phyloP scores from a whole-genome alignment of 1,284 basidiomycete genomes.

The Porogramme epimiltina region DNA sequence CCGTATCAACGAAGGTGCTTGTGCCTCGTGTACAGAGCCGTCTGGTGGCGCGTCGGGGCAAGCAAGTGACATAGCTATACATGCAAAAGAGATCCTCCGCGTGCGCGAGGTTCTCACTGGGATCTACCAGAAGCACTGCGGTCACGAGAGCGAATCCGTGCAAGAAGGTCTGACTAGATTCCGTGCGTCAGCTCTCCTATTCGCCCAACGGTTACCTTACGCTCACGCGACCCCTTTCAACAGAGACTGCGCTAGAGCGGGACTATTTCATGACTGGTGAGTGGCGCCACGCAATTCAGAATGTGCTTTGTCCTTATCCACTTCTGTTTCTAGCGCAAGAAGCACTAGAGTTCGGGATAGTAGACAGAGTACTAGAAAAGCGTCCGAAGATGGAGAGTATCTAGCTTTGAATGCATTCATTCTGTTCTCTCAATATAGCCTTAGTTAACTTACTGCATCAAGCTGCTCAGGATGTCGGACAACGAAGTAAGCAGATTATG shows the following conservation, averaged over 20 bases:
- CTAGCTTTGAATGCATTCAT: constrained; percentile 7
- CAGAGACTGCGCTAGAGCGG: constrained; percentile 86
- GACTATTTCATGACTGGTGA: constrained; percentile 93
- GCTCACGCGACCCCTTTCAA: constrained; percentile 22
- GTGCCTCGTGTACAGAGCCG: constrained; percentile 61
- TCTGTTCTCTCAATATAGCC: too few species aligned
- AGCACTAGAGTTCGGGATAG: constrained; percentile 87
- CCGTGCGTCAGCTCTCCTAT: constrained; percentile 48
- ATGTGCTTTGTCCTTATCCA: neutral
- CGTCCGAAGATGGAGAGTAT: constrained; percentile 45
- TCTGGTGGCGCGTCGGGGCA: constrained; percentile 93
- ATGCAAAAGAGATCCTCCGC: constrained; percentile 90
- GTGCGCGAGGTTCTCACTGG: constrained; percentile 80
- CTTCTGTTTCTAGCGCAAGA: constrained; percentile 69
- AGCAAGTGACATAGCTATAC: constrained; percentile 92
- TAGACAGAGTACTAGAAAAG: constrained; percentile 85
- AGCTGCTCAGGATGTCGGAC: too few species aligned
- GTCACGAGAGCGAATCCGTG: constrained; percentile 61
- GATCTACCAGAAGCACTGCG: constrained; percentile 85
- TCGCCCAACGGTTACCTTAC: constrained; percentile 7
- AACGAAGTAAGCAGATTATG: too few species aligned
- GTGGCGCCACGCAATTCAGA: constrained; percentile 11
- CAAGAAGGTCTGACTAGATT: constrained; percentile 74
- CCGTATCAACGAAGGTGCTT: constrained; percentile 2
- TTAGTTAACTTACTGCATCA: too few species aligned